phyloP scores from a whole-genome alignment of 1,284 basidiomycete species.

The Anthracocystis setariae region DNA sequence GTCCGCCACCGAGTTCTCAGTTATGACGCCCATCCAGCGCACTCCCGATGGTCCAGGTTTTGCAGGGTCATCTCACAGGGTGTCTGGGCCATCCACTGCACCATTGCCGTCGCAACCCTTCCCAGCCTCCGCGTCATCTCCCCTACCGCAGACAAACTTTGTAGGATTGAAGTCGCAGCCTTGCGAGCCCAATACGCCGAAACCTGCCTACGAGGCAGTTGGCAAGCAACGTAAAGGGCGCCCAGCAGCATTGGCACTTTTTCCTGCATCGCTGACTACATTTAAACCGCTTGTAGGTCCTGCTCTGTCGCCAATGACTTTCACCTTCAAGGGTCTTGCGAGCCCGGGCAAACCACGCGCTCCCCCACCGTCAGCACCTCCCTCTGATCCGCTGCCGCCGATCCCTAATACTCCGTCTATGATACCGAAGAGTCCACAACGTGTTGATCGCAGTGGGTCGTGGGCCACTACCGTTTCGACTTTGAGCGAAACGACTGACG shows the following conservation, averaged over 20 bases:
- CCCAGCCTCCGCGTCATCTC: constrained; percentile 12
- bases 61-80: neutral
- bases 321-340: constrained; percentile 23
- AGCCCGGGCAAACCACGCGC: constrained; percentile 34
- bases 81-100: constrained; percentile 15
- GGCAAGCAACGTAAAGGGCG: constrained; percentile 37
- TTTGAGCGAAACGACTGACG: neutral
- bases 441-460: constrained; percentile 12
- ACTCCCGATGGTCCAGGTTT: constrained; percentile 8
- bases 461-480: constrained; percentile 2
- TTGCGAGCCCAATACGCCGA: constrained; percentile 30
- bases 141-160: constrained; percentile 7
- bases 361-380: constrained; percentile 46
- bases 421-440: constrained; percentile 18
- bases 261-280: constrained; percentile 16
- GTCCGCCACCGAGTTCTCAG: constrained; percentile 1
- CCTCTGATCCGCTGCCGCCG: constrained; percentile 53
- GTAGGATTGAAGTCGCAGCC: constrained; percentile 6
- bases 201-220: constrained; percentile 25
- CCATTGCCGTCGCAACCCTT: constrained; percentile 33
- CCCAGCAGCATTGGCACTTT: constrained; percentile 39
- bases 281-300: constrained; percentile 6
- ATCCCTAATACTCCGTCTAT: constrained; percentile 47
- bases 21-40: constrained; percentile 10
- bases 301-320: constrained; percentile 8